Base-by-base conservation (phyloP, 2,329 filamentous ascomycete species). In the Aspergillus calidoustus region DNA sequence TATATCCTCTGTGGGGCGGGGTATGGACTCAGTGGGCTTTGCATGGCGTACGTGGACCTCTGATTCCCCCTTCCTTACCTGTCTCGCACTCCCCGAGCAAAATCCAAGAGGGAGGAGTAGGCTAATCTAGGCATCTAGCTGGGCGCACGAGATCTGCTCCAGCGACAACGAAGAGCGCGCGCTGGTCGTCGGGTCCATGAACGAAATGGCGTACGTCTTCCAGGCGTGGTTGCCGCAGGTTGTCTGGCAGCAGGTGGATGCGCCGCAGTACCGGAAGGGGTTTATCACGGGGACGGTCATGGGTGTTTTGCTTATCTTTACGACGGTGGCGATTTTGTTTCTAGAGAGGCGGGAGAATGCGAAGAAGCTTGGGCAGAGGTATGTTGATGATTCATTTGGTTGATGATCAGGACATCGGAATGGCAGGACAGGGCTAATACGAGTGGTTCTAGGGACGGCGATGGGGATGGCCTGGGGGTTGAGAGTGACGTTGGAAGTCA, bases 171-270 rank as follows among this genome's bases (percentile, higher is more conserved):
- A 91, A 72, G 88, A 91, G 75, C 79, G 88, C 9, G 87, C 89
- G 0, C 77, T 91, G 4, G 87, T 91, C 0, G 83, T 88, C 0
- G 88, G 81, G 0, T 77, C 81, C 17, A 91, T 91, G 86, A 91
- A 91, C 62, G 84, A 89, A 70, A 83, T 91, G 77, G 88, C 87
- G 0, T 90, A 90, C 62, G 87, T 90, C 1, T 75, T 91, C 48
- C 87, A 91, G 69, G 86, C 88, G 0, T 91, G 88, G 88, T 72
- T 91, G 47, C 89, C 89, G 7, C 80, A 89, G 34, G 71, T 89
- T 8, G 82, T 89, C 9, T 90, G 87, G 88, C 84, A 87, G 74
- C 85, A 88, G 69, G 80, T 87, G 0, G 86, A 89, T 60, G 85
- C 83, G 0, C 87, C 88, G 0, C 65, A 77, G 48, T 90, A 89